phyloP scores from a whole-genome alignment of 2,329 filamentous ascomycete genomes.

The Phoma sp. region DNA sequence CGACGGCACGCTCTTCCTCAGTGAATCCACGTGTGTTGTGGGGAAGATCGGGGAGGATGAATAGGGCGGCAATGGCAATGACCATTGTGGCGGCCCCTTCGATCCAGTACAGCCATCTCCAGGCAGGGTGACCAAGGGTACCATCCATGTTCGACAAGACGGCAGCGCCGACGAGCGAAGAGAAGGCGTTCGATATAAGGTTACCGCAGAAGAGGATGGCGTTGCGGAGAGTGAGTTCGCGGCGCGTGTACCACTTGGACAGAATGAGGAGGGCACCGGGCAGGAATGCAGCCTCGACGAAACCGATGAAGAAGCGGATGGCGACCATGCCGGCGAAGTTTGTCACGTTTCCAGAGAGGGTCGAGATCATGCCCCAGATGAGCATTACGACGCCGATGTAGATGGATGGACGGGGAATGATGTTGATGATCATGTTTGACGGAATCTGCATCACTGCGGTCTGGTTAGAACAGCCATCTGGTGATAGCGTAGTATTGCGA shows the following conservation, averaged over 20 bases:
- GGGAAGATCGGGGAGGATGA: slow-evolving; percentile 44
- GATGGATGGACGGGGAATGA: slow-evolving; percentile 40
- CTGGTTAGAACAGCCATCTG: background rate
- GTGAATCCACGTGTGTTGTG: slow-evolving; percentile 55
- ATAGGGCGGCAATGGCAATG: slow-evolving; percentile 40
- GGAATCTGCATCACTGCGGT: slow-evolving; percentile 36
- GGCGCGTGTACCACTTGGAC: slow-evolving; percentile 71
- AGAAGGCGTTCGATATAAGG: slow-evolving; percentile 53
- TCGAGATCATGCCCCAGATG: slow-evolving; percentile 50
- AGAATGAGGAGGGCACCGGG: slow-evolving; percentile 69
- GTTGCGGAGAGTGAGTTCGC: slow-evolving; percentile 50
- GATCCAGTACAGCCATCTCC: slow-evolving; percentile 52
- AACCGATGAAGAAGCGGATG: slow-evolving; percentile 47
- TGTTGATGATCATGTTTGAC: slow-evolving; percentile 54
- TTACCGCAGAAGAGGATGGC: slow-evolving; percentile 53
- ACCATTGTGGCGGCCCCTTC: slow-evolving; percentile 44
- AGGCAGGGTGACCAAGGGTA: slow-evolving; percentile 45
- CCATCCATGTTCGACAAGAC: slow-evolving; percentile 49
- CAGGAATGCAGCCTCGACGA: slow-evolving; percentile 58
- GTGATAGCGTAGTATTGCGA: background rate
- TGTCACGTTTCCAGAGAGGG: slow-evolving; percentile 40
- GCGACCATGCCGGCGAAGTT: slow-evolving; percentile 48
- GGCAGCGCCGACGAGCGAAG: slow-evolving; percentile 53
- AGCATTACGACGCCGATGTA: slow-evolving; percentile 49
- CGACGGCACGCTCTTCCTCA: slow-evolving; percentile 54